phyloP scores from a whole-genome alignment of 495 filamentous ascomycete species.

The Talaromyces trachyspermus region DNA sequence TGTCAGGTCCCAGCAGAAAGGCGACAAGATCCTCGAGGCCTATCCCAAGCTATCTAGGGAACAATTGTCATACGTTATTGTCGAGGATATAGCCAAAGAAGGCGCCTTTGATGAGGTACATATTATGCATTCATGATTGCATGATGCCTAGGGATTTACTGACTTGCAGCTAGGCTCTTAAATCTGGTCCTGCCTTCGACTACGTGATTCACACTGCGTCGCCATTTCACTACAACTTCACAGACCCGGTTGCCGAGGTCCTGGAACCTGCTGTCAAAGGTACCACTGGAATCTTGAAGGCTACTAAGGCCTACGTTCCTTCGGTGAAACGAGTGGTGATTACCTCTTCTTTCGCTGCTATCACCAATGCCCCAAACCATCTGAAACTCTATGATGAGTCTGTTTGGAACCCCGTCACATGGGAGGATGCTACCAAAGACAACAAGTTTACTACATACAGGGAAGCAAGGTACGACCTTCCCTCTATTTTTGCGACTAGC shows the following conservation, averaged over 20 bases:
- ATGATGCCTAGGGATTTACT: not conserved
- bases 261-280: slow-evolving; percentile 80
- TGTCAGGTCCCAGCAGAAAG: slow-evolving; percentile 75
- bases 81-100: slow-evolving; percentile 71
- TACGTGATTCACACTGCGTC: slow-evolving; percentile 84
- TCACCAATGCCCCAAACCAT: slow-evolving; percentile 46
- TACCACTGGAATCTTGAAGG: slow-evolving; percentile 70
- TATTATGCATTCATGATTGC: not conserved
- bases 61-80: slow-evolving; percentile 67
- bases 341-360: slow-evolving; percentile 79
- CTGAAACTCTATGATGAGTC: slow-evolving; percentile 57
- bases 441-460: slow-evolving; percentile 57
- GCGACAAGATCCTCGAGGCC: slow-evolving; percentile 60
- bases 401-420: slow-evolving; percentile 80
- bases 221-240: slow-evolving; percentile 70
- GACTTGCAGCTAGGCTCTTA: slow-evolving; percentile 42
- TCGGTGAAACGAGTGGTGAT: slow-evolving; percentile 75
- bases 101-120: slow-evolving; percentile 68
- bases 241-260: slow-evolving; percentile 71
- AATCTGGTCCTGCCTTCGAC: slow-evolving; percentile 66
- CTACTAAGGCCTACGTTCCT: slow-evolving; percentile 67
- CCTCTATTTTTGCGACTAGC: too few relatives aligned
- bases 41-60: slow-evolving; percentile 52
- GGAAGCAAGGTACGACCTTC: slow-evolving; percentile 48
- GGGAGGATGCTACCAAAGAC: slow-evolving; percentile 50